These are phyloP conservation scores for Dinochytrium kinnereticum DNA, from an alignment of 371 early-diverging fungal genomes.

Conservation along the genomic window DNA sequence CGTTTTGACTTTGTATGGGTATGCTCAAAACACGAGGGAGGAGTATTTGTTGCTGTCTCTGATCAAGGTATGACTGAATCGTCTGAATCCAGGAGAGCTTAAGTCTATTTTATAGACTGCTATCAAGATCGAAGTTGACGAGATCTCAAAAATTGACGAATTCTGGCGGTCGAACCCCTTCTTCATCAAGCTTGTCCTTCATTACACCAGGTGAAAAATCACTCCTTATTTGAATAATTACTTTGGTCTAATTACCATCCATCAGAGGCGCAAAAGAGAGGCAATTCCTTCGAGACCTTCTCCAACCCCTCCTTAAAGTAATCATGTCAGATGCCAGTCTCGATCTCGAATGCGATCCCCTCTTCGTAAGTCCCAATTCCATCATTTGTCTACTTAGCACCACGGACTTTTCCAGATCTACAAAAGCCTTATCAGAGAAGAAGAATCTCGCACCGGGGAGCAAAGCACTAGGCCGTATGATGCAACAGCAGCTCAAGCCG, in stretches of 20 bases:
- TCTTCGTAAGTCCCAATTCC: constrained; percentile 56
- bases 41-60: constrained; percentile 96
- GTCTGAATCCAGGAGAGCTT: background rate
- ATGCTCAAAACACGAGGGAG: constrained; percentile 94
- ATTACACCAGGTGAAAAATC: constrained; percentile 74
- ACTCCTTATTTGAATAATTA: no score
- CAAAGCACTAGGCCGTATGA: constrained; percentile 78
- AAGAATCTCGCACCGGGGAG: constrained; percentile 88
- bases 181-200: constrained; percentile 93
- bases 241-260: background rate
- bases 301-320: constrained; percentile 79
- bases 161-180: constrained; percentile 93
- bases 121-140: constrained; percentile 88
- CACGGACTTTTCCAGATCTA: constrained; percentile 65
- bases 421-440: constrained; percentile 82
- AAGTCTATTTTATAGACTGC: constrained; percentile 57
- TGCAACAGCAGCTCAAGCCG: constrained; percentile 79
- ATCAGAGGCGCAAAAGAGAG: constrained; percentile 92
- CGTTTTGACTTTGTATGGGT: constrained; percentile 93
- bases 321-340: constrained; percentile 77
- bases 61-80: constrained; percentile 71
- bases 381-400: background rate
- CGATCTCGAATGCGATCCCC: constrained; percentile 91
- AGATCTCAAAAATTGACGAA: constrained; percentile 80
- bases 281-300: constrained; percentile 83